These are phyloP conservation scores for Priceomyces haplophilus DNA, from an alignment of 805 yeast species.

Conservation along the genomic window DNA sequence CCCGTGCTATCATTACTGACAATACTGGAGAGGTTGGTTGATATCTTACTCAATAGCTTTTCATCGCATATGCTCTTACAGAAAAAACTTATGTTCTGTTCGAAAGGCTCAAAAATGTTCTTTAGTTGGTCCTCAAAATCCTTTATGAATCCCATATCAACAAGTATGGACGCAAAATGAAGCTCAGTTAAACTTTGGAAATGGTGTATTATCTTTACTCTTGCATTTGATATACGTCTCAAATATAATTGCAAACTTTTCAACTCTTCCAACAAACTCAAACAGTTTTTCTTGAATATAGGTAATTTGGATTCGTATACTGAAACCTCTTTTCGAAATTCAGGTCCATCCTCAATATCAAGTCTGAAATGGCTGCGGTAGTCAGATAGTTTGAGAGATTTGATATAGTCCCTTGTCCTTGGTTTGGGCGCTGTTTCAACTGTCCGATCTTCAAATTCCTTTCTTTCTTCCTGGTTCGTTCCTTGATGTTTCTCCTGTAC, in stretches of 20 bases:
- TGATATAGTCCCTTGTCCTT: neutral
- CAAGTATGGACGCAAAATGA: conserved; percentile 25
- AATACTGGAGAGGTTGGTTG: conserved; percentile 7
- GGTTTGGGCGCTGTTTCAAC: neutral
- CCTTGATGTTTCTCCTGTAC: neutral
- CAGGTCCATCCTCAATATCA: conserved; percentile 43
- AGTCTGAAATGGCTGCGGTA: conserved; percentile 32
- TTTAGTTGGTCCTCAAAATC: conserved; percentile 25
- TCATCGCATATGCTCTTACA: conserved; percentile 26
- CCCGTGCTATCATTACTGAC: conserved; percentile 13
- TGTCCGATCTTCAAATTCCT: conserved; percentile 2
- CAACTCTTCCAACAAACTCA: conserved; percentile 29
- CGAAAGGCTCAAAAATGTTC: conserved; percentile 31
- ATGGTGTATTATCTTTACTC: conserved; percentile 22
- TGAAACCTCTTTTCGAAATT: conserved; percentile 31
- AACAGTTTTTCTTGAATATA: conserved; percentile 21
- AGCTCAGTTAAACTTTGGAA: conserved; percentile 18
- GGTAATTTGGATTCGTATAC: conserved; percentile 33
- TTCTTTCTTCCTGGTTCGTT: neutral
- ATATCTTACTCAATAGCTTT: conserved; percentile 27
- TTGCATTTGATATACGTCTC: conserved; percentile 17
- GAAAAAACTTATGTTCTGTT: conserved; percentile 27
- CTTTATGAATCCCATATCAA: conserved; percentile 20
- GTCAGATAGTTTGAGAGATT: conserved; percentile 11
- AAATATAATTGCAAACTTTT: conserved; percentile 26